A percentile compares a stretch with the other conserved stretches of the same genome.
These are phyloP conservation scores for Fagopyrum tataricum DNA, from an alignment of 148 eudicot species.

Conservation along the genomic window DNA sequence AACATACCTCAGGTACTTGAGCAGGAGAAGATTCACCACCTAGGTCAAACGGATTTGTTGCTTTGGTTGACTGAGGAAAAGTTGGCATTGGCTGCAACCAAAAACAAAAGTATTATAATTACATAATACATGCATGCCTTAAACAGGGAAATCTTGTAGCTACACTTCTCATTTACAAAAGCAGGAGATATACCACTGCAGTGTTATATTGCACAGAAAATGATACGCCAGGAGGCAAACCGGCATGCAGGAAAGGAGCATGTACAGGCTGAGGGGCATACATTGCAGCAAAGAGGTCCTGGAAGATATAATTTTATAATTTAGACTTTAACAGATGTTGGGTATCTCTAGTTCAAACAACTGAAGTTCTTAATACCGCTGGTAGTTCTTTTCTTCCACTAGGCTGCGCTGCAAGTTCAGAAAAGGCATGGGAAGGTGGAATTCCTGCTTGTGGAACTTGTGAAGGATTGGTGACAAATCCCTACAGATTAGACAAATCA, in stretches of 20 bases:
- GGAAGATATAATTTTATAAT: constrained; percentile 14
- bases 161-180: neutral
- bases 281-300: constrained; percentile 72
- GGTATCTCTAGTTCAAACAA: neutral
- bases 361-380: constrained; percentile 32
- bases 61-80: constrained; percentile 34
- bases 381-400: constrained; percentile 68
- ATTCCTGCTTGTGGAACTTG: constrained; percentile 31
- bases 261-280: constrained; percentile 38
- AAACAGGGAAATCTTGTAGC: neutral
- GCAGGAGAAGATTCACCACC: constrained; percentile 41
- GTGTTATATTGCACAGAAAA: constrained; percentile 56
- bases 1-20: constrained; percentile 53
- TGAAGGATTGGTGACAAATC: constrained; percentile 26
- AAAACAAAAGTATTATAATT: constrained; percentile 3
- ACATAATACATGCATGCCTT: neutral
- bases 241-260: constrained; percentile 66
- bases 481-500: constrained; percentile 22
- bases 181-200: constrained; percentile 41
- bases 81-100: constrained; percentile 43
- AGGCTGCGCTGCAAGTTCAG: constrained; percentile 22
- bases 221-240: constrained; percentile 45
- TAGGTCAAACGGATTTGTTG: constrained; percentile 76
- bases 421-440: constrained; percentile 20
- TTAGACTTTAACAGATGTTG: neutral